These are phyloP conservation scores for Boletus subcaerulescens DNA, from an alignment of 768 basidiomycete genomes.

Conservation along the genomic window DNA sequence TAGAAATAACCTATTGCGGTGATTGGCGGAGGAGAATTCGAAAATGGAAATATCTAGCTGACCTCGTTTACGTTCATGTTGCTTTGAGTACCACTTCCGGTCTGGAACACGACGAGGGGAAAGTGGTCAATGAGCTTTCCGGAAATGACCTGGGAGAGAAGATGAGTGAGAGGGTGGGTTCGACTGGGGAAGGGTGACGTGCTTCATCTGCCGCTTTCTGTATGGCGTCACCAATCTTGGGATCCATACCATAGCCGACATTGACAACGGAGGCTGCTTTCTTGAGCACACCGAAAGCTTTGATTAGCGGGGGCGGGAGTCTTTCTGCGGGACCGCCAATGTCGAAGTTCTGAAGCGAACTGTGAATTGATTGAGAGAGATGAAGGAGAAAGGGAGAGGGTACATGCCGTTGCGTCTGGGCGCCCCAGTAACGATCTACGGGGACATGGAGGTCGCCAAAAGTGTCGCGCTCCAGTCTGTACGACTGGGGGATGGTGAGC, in stretches of 20 bases:
- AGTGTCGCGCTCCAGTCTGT: slow-evolving; percentile 86
- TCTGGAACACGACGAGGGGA: slow-evolving; percentile 98
- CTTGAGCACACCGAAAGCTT: slow-evolving; percentile 96
- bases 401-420: slow-evolving; percentile 88
- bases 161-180: not conserved
- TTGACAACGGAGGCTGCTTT: slow-evolving; percentile 95
- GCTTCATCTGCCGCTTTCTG: slow-evolving; percentile 93
- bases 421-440: slow-evolving; percentile 91
- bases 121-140: slow-evolving; percentile 95
- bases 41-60: not conserved
- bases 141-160: slow-evolving; percentile 74
- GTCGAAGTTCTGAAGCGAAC: slow-evolving; percentile 96
- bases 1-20: slow-evolving; percentile 80
- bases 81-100: slow-evolving; percentile 96
- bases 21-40: not conserved
- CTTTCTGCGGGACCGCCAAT: slow-evolving; percentile 95
- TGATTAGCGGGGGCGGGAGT: slow-evolving; percentile 92
- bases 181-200: slow-evolving; percentile 20
- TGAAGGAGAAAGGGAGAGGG: not conserved
- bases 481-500: slow-evolving; percentile 37
- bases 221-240: slow-evolving; percentile 84
- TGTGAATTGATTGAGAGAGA: slow-evolving; percentile 28
- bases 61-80: slow-evolving; percentile 99
- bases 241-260: slow-evolving; percentile 84
- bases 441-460: slow-evolving; percentile 94